Conservation (phyloP, 2,329 filamentous ascomycete species). For the Alternaria rosae region DNA sequence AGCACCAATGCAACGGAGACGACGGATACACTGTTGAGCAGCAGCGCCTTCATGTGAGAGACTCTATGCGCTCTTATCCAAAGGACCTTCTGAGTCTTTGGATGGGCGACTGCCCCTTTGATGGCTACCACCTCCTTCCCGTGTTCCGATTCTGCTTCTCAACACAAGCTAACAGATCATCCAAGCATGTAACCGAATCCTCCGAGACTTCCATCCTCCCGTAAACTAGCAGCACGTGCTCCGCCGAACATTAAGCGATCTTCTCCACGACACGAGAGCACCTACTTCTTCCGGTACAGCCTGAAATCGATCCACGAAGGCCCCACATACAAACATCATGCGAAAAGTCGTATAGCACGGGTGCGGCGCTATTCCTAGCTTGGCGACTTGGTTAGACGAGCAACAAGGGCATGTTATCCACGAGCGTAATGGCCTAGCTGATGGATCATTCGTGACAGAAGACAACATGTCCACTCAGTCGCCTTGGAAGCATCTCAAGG, state of each 20-base stretch:
- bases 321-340: not conserved
- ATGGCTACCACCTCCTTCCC: too few relatives aligned
- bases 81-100: too few relatives aligned
- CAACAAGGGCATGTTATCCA: not conserved
- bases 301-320: not conserved
- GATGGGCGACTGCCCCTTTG: too few relatives aligned
- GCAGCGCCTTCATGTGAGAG: too few relatives aligned
- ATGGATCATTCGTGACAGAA: not conserved
- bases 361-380: not conserved
- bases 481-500: not conserved
- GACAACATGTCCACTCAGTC: not conserved
- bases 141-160: too few relatives aligned
- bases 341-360: not conserved
- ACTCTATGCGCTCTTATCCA: too few relatives aligned
- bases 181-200: not conserved
- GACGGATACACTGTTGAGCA: too few relatives aligned
- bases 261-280: not conserved
- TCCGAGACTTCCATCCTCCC: not conserved
- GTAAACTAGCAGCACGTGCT: not conserved
- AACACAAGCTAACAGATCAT: not conserved
- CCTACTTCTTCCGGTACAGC: not conserved
- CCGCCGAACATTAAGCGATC: not conserved
- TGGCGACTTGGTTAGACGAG: not conserved
- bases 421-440: not conserved
- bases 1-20: too few relatives aligned